Evolutionary conservation across 2,329 filamentous ascomycete species (phyloP).

Genomic region (Penicillium sp.): DNA sequence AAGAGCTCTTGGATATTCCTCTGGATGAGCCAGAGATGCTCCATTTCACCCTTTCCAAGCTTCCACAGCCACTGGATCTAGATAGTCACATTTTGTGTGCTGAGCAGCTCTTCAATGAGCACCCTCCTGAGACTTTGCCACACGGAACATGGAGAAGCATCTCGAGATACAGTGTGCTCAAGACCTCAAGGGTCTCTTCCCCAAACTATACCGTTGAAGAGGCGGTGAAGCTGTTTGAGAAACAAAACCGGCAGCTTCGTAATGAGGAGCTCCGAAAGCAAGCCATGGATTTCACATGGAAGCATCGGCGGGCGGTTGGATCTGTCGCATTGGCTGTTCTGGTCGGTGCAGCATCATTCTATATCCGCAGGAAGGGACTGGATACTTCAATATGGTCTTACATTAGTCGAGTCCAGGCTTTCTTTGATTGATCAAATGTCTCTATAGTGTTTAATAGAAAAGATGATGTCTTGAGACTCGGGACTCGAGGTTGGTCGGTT

Average conservation of each 20-base stretch:
- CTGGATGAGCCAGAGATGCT: conserved; percentile 88
- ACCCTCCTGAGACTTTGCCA: conserved; percentile 72
- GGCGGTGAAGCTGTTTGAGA: conserved; percentile 66
- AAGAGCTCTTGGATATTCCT: conserved; percentile 82
- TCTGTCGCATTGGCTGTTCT: conserved; percentile 65
- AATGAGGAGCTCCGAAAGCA: conserved; percentile 62
- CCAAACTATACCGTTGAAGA: conserved; percentile 62
- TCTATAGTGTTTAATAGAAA: not conserved
- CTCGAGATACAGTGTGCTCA: conserved; percentile 76
- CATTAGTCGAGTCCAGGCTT: conserved; percentile 27
- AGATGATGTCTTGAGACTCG: too few relatives aligned
- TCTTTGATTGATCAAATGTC: conserved; percentile 10
- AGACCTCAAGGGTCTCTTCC: conserved; percentile 67
- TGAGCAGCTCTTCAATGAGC: conserved; percentile 59
- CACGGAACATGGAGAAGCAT: conserved; percentile 68
- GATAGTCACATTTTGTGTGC: conserved; percentile 73
- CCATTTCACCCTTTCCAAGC: conserved; percentile 80
- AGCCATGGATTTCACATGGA: conserved; percentile 56
- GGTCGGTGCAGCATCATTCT: conserved; percentile 68
- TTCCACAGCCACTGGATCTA: conserved; percentile 77
- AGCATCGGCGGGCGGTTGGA: conserved; percentile 65
- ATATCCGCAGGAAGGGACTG: conserved; percentile 55
- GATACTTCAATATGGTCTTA: conserved; percentile 37
- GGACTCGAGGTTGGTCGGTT: not conserved
- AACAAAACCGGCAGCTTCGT: conserved; percentile 71